These are phyloP conservation scores for Wickerhamiella shivajii DNA, from an alignment of 805 yeast species.

Conservation along the genomic window DNA sequence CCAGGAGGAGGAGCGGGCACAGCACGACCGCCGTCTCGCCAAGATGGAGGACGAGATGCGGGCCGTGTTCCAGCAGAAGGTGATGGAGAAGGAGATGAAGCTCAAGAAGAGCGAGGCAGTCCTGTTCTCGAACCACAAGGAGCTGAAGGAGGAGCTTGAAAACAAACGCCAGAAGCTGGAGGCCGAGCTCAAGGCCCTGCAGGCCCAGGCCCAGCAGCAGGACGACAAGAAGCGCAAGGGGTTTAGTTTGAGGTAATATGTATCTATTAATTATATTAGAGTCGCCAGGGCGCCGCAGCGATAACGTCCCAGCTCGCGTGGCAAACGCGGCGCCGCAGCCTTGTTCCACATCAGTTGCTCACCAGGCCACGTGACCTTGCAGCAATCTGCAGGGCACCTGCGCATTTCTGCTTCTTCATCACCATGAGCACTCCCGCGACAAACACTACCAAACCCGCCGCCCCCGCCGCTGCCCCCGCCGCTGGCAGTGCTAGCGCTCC, in stretches of 20 bases:
- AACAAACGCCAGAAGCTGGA: slow-evolving; percentile 82
- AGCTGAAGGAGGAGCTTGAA: slow-evolving; percentile 86
- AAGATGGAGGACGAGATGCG: slow-evolving; percentile 96
- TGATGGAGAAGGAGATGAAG: slow-evolving; percentile 90
- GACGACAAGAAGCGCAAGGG: slow-evolving; percentile 13
- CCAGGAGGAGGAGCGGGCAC: slow-evolving; percentile 84
- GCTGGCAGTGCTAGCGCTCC: slow-evolving; percentile 3
- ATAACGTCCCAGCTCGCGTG: too few species aligned
- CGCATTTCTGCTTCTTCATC: too few species aligned
- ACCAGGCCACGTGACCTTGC: too few species aligned
- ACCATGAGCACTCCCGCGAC: too few species aligned
- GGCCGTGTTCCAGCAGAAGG: slow-evolving; percentile 90
- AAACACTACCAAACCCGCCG: too few species aligned
- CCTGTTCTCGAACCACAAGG: slow-evolving; percentile 86
- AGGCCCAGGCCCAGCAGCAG: slow-evolving; percentile 14
- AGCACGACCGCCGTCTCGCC: slow-evolving; percentile 86
- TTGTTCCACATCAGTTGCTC: too few species aligned
- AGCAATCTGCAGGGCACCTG: too few species aligned
- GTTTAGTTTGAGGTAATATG: slow-evolving; percentile 6
- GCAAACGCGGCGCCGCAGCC: too few species aligned
- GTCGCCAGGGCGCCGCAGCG: too few species aligned
- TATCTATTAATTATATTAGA: too few species aligned
- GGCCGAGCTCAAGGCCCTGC: slow-evolving; percentile 70
- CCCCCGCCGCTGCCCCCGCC: slow-evolving; percentile 4
- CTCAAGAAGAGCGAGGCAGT: slow-evolving; percentile 94